A percentile compares a stretch with the other conserved stretches of the same genome.
Evolutionary conservation across 2,329 filamentous ascomycete genomes (phyloP).

Genomic region (Botryotinia globosa): DNA sequence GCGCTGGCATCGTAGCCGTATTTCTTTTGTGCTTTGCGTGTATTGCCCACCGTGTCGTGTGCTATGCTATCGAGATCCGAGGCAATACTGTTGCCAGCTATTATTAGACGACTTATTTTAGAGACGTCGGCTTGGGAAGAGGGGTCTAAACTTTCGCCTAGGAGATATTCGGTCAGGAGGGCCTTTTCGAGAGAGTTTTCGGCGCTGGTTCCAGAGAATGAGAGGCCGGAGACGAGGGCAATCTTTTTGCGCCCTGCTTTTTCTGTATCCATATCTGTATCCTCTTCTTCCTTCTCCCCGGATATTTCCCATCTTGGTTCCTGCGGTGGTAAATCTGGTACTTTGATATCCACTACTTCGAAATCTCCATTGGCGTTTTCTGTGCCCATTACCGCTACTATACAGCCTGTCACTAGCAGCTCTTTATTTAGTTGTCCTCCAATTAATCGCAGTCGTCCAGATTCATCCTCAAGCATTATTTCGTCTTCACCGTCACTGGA

Average conservation of each 20-base stretch:
- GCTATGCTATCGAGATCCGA: conserved; percentile 32
- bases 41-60: conserved; percentile 37
- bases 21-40: conserved; percentile 60
- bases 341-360: conserved; percentile 84
- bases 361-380: conserved; percentile 92
- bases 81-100: conserved; percentile 83
- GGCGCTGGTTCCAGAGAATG: conserved; percentile 70
- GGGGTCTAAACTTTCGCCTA: conserved; percentile 72
- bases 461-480: conserved; percentile 93
- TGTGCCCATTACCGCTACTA: conserved; percentile 90
- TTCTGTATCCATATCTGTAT: conserved; percentile 59
- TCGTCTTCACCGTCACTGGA: conserved; percentile 57
- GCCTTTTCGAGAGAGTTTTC: conserved; percentile 73
- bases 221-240: conserved; percentile 84
- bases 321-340: conserved; percentile 82
- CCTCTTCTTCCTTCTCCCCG: conserved; percentile 48
- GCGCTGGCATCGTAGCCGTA: conserved; percentile 90
- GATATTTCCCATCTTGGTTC: conserved; percentile 74
- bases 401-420: conserved; percentile 85
- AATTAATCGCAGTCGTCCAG: conserved; percentile 76
- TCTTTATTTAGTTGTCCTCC: conserved; percentile 66
- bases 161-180: conserved; percentile 79
- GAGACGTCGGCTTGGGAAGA: conserved; percentile 57
- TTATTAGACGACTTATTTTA: conserved; percentile 78
- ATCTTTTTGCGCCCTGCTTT: conserved; percentile 52